phyloP scores from a whole-genome alignment of 75 land plant species.

The Sequoia sempervirens region DNA sequence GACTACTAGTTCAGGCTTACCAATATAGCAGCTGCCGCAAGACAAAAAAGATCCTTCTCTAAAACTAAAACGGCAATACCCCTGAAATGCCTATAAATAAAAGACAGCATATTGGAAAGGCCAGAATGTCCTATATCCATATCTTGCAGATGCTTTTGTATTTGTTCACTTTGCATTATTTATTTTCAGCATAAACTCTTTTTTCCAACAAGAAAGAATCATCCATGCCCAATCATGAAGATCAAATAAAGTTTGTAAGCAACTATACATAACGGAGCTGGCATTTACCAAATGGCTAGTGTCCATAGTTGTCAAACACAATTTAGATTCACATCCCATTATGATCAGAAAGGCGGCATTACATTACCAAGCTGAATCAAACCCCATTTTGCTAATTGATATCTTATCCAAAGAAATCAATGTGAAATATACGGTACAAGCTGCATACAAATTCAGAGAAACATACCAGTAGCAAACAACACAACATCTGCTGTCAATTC shows the following conservation, averaged over 20 bases:
- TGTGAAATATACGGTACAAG: background rate
- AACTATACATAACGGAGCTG: background rate
- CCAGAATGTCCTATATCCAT: background rate
- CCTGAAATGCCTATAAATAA: background rate
- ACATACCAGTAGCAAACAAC: conserved; percentile 83
- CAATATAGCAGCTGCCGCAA: too few species aligned
- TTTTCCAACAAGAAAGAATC: background rate
- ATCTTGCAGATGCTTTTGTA: background rate
- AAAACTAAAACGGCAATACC: background rate
- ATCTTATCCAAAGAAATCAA: background rate
- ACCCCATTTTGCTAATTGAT: background rate
- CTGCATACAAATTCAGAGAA: background rate
- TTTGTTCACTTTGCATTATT: background rate
- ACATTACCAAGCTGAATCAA: background rate
- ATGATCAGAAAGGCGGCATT: background rate
- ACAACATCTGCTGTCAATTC: conserved; percentile 79
- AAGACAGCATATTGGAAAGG: background rate
- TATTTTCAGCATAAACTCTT: background rate
- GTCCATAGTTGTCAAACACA: background rate
- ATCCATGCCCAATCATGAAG: background rate
- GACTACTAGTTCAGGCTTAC: background rate
- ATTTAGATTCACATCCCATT: background rate
- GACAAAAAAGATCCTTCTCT: background rate
- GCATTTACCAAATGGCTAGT: background rate
- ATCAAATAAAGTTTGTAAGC: background rate